These are phyloP conservation scores for Beauveria pseudobassiana DNA, from an alignment of 2,329 filamentous ascomycete genomes.

Conservation along the genomic window DNA sequence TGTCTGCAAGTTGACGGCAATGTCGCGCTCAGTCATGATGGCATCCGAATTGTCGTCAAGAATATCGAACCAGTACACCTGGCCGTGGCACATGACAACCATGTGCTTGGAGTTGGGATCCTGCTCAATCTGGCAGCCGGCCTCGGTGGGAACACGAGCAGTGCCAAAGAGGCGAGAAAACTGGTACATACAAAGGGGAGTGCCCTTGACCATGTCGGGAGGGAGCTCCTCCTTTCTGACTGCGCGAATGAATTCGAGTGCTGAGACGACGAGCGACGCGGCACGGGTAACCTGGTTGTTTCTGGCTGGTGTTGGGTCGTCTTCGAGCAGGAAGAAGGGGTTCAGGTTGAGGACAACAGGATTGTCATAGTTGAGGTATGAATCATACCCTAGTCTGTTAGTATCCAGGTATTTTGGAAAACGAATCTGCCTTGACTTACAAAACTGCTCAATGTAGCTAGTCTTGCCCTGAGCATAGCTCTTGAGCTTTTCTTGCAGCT, in stretches of 20 bases:
- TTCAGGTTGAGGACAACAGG: slow-evolving; percentile 96
- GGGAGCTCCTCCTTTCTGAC: slow-evolving; percentile 88
- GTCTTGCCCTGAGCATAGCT: slow-evolving; percentile 84
- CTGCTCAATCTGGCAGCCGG: slow-evolving; percentile 93
- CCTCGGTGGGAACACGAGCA: slow-evolving; percentile 84
- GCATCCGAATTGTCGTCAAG: slow-evolving; percentile 89
- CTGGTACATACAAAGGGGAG: slow-evolving; percentile 94
- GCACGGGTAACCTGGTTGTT: slow-evolving; percentile 96
- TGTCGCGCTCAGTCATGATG: slow-evolving; percentile 94
- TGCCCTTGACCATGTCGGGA: slow-evolving; percentile 76
- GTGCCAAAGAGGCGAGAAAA: slow-evolving; percentile 94
- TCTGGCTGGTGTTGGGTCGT: slow-evolving; percentile 91
- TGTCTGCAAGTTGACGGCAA: slow-evolving; percentile 83
- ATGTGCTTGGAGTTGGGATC: slow-evolving; percentile 90
- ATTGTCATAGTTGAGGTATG: slow-evolving; percentile 95
- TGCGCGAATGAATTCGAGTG: slow-evolving; percentile 85
- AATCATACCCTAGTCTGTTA: slow-evolving; percentile 75
- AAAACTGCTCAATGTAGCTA: slow-evolving; percentile 98
- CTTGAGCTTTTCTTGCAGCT: slow-evolving; percentile 81
- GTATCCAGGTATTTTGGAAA: background rate
- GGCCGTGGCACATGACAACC: slow-evolving; percentile 86
- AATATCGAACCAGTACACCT: slow-evolving; percentile 99
- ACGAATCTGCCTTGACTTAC: slow-evolving; percentile 45
- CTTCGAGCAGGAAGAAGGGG: slow-evolving; percentile 93
- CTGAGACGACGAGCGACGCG: slow-evolving; percentile 83